Conservation (phyloP, 2,329 filamentous ascomycete species). For the Cladorrhinum sp. region DNA sequence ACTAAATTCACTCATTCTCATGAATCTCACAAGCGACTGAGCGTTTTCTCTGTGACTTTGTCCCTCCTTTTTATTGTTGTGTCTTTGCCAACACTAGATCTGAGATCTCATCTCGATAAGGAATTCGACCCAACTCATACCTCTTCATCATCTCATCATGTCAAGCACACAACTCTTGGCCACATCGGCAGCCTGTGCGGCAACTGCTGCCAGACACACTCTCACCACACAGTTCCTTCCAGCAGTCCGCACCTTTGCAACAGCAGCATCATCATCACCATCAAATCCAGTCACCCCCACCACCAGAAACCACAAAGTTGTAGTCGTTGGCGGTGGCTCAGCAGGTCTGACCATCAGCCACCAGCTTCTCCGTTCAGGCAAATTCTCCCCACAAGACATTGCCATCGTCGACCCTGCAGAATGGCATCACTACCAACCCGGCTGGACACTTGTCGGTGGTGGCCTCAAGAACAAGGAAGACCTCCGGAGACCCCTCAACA, state of each 20-base stretch:
- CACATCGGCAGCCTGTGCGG: conserved; percentile 9
- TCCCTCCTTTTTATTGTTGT: not conserved
- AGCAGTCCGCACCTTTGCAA: conserved; percentile 17
- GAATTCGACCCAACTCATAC: not conserved
- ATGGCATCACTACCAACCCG: conserved; percentile 67
- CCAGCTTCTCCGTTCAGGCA: conserved; percentile 60
- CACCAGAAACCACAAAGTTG: conserved; percentile 53
- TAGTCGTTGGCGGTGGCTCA: conserved; percentile 64
- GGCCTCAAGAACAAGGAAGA: conserved; percentile 63
- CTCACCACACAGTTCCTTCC: not conserved
- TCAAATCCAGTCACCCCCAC: conserved; percentile 6
- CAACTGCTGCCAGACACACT: conserved; percentile 1
- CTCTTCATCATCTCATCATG: conserved; percentile 11
- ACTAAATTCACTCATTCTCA: conserved; percentile 6
- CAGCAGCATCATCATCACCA: conserved; percentile 1
- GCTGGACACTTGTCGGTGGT: conserved; percentile 67
- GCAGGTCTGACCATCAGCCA: conserved; percentile 65
- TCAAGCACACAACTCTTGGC: conserved; percentile 13
- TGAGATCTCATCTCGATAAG: not conserved
- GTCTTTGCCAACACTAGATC: not conserved
- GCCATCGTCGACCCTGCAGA: conserved; percentile 61
- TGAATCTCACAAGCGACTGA: not conserved
- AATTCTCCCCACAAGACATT: conserved; percentile 58
- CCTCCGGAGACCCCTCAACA: conserved; percentile 48
- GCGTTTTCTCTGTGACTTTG: not conserved